A percentile compares a stretch with the other conserved stretches of the same genome.
Evolutionary conservation across 495 filamentous ascomycete genomes (phyloP).

Genomic region (Penicillium diatomitis): DNA sequence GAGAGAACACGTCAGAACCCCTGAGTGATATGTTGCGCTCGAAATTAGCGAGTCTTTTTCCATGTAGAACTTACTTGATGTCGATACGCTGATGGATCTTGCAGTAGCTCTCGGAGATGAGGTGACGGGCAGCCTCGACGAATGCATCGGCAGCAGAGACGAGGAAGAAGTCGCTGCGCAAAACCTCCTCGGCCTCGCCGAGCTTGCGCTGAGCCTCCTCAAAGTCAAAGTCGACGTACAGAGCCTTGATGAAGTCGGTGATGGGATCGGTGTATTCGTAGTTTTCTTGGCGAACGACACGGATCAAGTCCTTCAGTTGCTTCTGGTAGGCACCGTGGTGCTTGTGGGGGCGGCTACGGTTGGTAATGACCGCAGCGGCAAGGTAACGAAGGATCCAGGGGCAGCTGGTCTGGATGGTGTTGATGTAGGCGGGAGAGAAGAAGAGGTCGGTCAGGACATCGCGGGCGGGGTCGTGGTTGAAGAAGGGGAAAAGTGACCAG

Average conservation of each 20-base stretch:
- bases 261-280: slow-evolving; percentile 97
- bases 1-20: too few species aligned
- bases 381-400: slow-evolving; percentile 96
- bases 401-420: slow-evolving; percentile 96
- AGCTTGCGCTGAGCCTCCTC: slow-evolving; percentile 95
- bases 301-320: slow-evolving; percentile 92
- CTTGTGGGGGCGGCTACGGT: slow-evolving; percentile 75
- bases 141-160: slow-evolving; percentile 76
- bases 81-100: slow-evolving; percentile 98
- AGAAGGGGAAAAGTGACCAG: slow-evolving; percentile 98
- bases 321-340: slow-evolving; percentile 80
- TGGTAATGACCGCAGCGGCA: slow-evolving; percentile 90
- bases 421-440: slow-evolving; percentile 94
- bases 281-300: slow-evolving; percentile 88
- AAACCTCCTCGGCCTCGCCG: slow-evolving; percentile 79
- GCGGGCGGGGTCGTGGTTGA: slow-evolving; percentile 89
- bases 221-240: slow-evolving; percentile 97
- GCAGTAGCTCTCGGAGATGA: slow-evolving; percentile 98
- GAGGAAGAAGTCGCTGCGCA: slow-evolving; percentile 93
- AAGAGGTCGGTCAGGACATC: slow-evolving; percentile 89
- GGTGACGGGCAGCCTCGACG: slow-evolving; percentile 85
- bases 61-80: slow-evolving; percentile 58
- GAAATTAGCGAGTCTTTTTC: too few species aligned
- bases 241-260: slow-evolving; percentile 89
- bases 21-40: too few species aligned